Evolutionary conservation across 2,329 filamentous ascomycete genomes (phyloP).

Genomic region (Malbranchea zuffiana): DNA sequence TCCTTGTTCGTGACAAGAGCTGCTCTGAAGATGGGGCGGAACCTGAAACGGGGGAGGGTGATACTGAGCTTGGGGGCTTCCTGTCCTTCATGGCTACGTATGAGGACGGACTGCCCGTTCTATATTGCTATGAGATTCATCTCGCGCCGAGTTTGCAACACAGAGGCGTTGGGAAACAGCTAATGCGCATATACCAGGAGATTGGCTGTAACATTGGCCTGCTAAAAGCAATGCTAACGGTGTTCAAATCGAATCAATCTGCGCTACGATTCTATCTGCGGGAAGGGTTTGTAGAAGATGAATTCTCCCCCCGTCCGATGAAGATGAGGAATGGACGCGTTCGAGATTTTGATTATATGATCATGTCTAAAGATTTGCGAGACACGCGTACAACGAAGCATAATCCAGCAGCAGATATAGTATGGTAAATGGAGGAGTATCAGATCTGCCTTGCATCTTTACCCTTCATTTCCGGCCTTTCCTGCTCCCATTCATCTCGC

Average conservation of each 20-base stretch:
- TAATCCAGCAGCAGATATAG: neutral
- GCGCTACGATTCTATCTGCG: slow-evolving; percentile 42
- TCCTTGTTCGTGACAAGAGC: slow-evolving; percentile 29
- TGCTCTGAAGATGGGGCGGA: neutral
- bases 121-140: slow-evolving; percentile 57
- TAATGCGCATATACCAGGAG: slow-evolving; percentile 41
- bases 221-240: slow-evolving; percentile 50
- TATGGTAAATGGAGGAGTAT: neutral
- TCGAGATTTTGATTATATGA: slow-evolving; percentile 42
- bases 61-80: slow-evolving; percentile 28
- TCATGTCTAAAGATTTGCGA: slow-evolving; percentile 39
- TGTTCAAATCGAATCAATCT: slow-evolving; percentile 42
- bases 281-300: slow-evolving; percentile 43
- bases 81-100: slow-evolving; percentile 48
- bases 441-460: slow-evolving; percentile 79
- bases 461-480: slow-evolving; percentile 78
- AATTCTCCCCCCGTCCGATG: slow-evolving; percentile 41
- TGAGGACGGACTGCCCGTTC: slow-evolving; percentile 44
- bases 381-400: slow-evolving; percentile 2
- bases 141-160: slow-evolving; percentile 36
- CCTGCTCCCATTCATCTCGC: slow-evolving; percentile 86
- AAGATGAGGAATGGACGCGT: slow-evolving; percentile 40
- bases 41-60: neutral
- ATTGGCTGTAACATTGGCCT: slow-evolving; percentile 39
- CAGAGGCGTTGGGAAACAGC: slow-evolving; percentile 40